A percentile compares a stretch with the other conserved stretches of the same genome.
phyloP scores from a whole-genome alignment of 2,329 filamentous ascomycete species.

The Fusarium begoniae region DNA sequence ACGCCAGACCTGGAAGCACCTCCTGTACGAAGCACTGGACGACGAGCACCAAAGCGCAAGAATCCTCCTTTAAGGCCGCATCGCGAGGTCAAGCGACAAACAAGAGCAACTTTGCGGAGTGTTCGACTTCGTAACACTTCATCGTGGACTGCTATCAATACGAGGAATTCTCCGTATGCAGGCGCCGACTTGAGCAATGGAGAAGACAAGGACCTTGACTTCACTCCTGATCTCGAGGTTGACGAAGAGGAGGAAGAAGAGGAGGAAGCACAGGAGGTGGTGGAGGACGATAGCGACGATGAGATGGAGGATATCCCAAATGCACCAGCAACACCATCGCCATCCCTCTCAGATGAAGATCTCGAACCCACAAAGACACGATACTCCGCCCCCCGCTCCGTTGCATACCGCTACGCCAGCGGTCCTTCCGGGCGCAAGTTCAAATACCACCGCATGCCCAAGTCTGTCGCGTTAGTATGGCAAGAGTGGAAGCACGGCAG shows the following conservation, averaged over 20 bases:
- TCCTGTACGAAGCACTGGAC: conserved; percentile 29
- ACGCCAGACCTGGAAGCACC: conserved; percentile 6
- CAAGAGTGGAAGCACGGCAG: conserved; percentile 37
- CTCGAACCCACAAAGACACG: conserved; percentile 10
- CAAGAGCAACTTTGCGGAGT: neutral
- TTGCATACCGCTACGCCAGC: conserved; percentile 21
- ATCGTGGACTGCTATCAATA: conserved; percentile 8
- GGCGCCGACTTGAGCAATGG: neutral
- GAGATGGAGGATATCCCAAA: neutral
- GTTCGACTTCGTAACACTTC: neutral
- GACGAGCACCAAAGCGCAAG: conserved; percentile 10
- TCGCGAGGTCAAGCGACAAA: neutral
- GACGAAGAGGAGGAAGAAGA: neutral
- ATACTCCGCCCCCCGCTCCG: conserved; percentile 32
- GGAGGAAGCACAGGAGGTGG: neutral
- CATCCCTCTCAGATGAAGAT: neutral
- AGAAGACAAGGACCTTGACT: neutral
- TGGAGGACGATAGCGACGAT: neutral
- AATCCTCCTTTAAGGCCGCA: neutral
- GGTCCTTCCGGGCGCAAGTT: conserved; percentile 31
- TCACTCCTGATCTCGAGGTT: neutral
- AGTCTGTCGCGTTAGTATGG: conserved; percentile 37
- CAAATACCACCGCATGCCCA: conserved; percentile 37
- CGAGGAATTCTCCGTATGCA: neutral
- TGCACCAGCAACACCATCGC: neutral